Percentiles rank a stretch among this genome's conserved stretches.
Evolutionary conservation across 805 yeast genomes (phyloP).

Genomic region (Yarrowia keelungensis): DNA sequence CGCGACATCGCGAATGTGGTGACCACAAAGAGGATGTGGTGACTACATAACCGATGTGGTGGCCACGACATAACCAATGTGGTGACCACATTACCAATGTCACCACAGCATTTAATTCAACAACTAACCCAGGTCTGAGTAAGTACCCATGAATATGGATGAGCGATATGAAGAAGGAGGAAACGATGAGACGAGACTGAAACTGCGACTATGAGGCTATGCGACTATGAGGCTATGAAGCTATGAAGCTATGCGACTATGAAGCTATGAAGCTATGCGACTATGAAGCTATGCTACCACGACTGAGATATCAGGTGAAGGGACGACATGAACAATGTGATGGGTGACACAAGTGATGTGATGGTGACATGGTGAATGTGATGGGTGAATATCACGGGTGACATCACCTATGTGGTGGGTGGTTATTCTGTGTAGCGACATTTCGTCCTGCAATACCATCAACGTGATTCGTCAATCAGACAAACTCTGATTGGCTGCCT

Average conservation of each 20-base stretch:
- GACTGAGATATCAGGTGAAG: not conserved
- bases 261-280: not conserved
- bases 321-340: not conserved
- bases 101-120: not conserved
- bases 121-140: slow-evolving; percentile 42
- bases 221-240: not conserved
- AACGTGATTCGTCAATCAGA: too few species aligned
- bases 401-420: not conserved
- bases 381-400: not conserved
- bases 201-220: not conserved
- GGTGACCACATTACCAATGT: not conserved
- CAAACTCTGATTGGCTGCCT: too few species aligned
- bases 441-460: too few species aligned
- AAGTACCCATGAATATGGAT: not conserved
- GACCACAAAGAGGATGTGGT: not conserved
- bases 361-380: not conserved
- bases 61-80: too few species aligned
- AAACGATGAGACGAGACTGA: not conserved
- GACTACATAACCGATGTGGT: not conserved
- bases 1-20: not conserved
- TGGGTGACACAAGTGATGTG: too few species aligned
- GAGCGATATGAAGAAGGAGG: not conserved
- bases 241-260: not conserved
- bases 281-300: not conserved
- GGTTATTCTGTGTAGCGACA: too few species aligned